These are phyloP conservation scores for Yamadazyma mexicana DNA, from an alignment of 1,139 yeast species.

Conservation along the genomic window DNA sequence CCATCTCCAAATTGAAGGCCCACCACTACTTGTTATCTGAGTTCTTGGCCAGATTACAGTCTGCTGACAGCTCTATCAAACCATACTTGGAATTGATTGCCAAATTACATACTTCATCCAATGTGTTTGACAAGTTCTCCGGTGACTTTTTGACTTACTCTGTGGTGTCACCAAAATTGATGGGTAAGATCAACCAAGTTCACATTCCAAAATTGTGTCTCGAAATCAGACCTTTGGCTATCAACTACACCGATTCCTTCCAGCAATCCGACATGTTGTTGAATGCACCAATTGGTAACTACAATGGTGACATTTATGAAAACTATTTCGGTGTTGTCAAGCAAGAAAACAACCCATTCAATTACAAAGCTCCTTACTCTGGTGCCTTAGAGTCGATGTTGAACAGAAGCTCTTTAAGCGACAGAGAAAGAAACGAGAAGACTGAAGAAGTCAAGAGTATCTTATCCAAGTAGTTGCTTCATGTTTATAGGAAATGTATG, in stretches of 20 bases:
- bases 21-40: constrained; percentile 53
- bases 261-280: constrained; percentile 81
- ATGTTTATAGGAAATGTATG: constrained; percentile 14
- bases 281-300: constrained; percentile 82
- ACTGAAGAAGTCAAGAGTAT: constrained; percentile 40
- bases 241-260: constrained; percentile 88
- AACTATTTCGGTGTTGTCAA: constrained; percentile 63
- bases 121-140: constrained; percentile 70
- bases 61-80: constrained; percentile 21
- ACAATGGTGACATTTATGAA: constrained; percentile 84
- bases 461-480: constrained; percentile 21
- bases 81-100: constrained; percentile 34
- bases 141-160: constrained; percentile 73
- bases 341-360: constrained; percentile 51
- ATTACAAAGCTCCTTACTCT: constrained; percentile 63
- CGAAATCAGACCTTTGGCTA: constrained; percentile 65
- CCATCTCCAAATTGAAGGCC: constrained; percentile 62
- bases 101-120: constrained; percentile 62
- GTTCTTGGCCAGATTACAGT: constrained; percentile 35
- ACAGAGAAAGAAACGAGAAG: constrained; percentile 50
- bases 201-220: constrained; percentile 45
- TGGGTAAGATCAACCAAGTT: constrained; percentile 46
- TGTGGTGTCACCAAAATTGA: constrained; percentile 49
- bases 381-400: constrained; percentile 51
- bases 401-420: constrained; percentile 48